Percentiles rank a stretch among this genome's conserved stretches.
Evolutionary conservation across 805 yeast genomes (phyloP).

Genomic region (Candida peoriensis): DNA sequence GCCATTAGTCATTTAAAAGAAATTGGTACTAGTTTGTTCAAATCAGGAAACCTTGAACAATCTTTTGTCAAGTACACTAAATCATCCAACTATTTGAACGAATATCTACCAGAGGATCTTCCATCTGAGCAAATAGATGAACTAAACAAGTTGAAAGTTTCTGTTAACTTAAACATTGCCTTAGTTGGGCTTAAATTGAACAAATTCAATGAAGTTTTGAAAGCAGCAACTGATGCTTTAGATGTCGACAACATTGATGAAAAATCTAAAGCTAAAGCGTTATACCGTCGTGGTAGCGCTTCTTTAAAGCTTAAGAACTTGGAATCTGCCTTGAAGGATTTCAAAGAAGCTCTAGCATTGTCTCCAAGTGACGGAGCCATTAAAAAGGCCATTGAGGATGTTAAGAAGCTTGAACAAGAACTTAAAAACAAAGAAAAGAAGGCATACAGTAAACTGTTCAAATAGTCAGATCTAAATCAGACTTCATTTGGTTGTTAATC

Average conservation of each 20-base stretch:
- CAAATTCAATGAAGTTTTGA: slow-evolving; percentile 47
- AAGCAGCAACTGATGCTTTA: slow-evolving; percentile 62
- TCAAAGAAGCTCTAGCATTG: slow-evolving; percentile 57
- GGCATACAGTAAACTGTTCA: slow-evolving; percentile 68
- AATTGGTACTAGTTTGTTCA: slow-evolving; percentile 73
- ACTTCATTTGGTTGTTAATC: too few relatives aligned
- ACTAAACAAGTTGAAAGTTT: slow-evolving; percentile 50
- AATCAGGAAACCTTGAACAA: slow-evolving; percentile 48
- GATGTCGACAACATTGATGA: slow-evolving; percentile 51
- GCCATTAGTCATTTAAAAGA: slow-evolving; percentile 66
- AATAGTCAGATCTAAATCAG: slow-evolving; percentile 10
- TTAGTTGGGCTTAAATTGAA: slow-evolving; percentile 64
- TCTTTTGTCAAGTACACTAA: slow-evolving; percentile 70
- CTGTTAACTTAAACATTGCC: slow-evolving; percentile 68
- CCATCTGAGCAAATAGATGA: slow-evolving; percentile 46
- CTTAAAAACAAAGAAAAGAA: slow-evolving; percentile 66
- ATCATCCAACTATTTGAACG: slow-evolving; percentile 63
- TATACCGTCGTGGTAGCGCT: slow-evolving; percentile 81
- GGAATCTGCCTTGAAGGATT: slow-evolving; percentile 61
- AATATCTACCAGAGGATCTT: slow-evolving; percentile 69
- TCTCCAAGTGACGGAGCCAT: slow-evolving; percentile 75
- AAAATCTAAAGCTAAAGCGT: slow-evolving; percentile 76
- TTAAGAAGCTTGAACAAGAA: slow-evolving; percentile 45
- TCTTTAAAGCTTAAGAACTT: slow-evolving; percentile 57
- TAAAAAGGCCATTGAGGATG: slow-evolving; percentile 54